phyloP scores from a whole-genome alignment of 345 rosid genomes.

The Diplotaxis tenuifolia region DNA sequence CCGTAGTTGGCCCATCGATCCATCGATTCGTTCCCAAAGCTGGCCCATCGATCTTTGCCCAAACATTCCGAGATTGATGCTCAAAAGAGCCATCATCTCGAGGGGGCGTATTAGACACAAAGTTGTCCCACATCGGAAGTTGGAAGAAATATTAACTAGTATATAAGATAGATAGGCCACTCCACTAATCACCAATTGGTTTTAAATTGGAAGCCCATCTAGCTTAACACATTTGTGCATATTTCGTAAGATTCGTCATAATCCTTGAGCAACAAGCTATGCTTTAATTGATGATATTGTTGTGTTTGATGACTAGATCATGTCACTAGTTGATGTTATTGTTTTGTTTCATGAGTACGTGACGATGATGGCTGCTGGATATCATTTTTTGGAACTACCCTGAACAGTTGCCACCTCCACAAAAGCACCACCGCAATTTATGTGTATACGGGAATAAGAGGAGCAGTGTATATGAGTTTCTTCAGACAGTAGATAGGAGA shows the following conservation, averaged over 20 bases:
- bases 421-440: not conserved
- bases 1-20: too few relatives aligned
- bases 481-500: not conserved
- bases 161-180: too few relatives aligned
- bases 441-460: not conserved
- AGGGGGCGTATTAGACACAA: too few relatives aligned
- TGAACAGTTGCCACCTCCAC: not conserved
- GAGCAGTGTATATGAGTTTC: not conserved
- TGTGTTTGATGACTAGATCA: not conserved
- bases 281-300: not conserved
- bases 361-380: not conserved
- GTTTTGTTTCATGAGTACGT: not conserved
- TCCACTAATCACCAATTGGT: too few relatives aligned
- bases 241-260: not conserved
- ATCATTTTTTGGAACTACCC: not conserved
- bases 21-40: too few relatives aligned
- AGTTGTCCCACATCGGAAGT: too few relatives aligned
- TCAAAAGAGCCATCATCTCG: too few relatives aligned
- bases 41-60: too few relatives aligned
- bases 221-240: too few relatives aligned
- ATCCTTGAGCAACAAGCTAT: not conserved
- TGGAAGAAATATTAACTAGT: too few relatives aligned
- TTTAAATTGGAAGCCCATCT: too few relatives aligned
- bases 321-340: not conserved
- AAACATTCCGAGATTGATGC: too few relatives aligned